Evolutionary conservation across 108 stramenopile genomes (phyloP).

Genomic region (Hondaea fermentalgiana): DNA sequence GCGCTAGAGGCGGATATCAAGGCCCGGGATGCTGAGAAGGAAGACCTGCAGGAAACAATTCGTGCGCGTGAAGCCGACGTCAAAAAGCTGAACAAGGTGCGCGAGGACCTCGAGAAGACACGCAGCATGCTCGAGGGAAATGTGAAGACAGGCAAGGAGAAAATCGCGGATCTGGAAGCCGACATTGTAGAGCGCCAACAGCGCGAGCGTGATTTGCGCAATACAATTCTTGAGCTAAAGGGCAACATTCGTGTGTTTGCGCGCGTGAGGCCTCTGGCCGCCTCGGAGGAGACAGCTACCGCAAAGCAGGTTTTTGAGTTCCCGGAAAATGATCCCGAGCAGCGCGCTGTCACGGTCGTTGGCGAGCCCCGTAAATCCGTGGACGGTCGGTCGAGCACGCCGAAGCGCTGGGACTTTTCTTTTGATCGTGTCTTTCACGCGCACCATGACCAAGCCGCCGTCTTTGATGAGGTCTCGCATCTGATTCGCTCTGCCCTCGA

Average conservation of each 20-base stretch:
- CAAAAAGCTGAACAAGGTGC: background rate
- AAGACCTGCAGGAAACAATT: background rate
- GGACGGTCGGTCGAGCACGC: background rate
- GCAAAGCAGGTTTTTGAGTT: background rate
- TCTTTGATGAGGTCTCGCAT: conserved; percentile 40
- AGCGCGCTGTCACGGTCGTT: background rate
- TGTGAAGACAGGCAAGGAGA: background rate
- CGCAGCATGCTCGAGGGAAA: background rate
- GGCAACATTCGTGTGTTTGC: conserved; percentile 58
- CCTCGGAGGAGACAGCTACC: background rate
- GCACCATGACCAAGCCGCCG: background rate
- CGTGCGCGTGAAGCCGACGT: background rate
- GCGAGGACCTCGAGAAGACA: background rate
- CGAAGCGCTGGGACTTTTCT: background rate
- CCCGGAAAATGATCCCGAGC: background rate
- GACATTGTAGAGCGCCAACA: background rate
- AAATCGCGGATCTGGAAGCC: background rate
- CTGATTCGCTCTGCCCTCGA: conserved; percentile 86
- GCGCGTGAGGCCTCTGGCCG: conserved; percentile 41
- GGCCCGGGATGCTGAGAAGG: background rate
- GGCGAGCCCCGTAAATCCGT: background rate
- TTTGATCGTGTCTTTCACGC: conserved; percentile 26
- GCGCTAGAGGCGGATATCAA: background rate
- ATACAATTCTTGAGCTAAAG: conserved; percentile 43
- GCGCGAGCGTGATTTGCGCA: background rate